These are phyloP conservation scores for Tetracladium maxilliforme DNA, from an alignment of 2,329 filamentous ascomycete genomes.

Conservation along the genomic window DNA sequence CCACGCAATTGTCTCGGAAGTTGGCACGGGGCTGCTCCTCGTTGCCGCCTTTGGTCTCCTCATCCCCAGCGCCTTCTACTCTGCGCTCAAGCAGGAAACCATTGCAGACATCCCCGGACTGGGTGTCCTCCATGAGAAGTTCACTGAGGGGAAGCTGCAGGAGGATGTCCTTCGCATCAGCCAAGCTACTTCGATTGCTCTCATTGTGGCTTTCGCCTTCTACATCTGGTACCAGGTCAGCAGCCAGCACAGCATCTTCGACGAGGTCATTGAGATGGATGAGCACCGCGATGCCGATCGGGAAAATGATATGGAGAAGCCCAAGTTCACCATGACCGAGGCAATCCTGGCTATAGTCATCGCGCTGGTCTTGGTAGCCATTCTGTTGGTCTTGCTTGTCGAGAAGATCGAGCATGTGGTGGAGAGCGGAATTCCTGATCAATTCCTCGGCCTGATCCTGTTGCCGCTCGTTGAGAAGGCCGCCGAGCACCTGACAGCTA, in stretches of 20 bases:
- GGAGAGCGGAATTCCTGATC: conserved; percentile 30
- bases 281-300: conserved; percentile 50
- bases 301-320: conserved; percentile 38
- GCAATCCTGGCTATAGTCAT: conserved; percentile 46
- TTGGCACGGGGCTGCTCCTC: conserved; percentile 58
- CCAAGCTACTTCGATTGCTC: conserved; percentile 50
- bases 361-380: conserved; percentile 48
- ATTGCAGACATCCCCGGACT: conserved; percentile 9
- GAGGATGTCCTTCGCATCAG: conserved; percentile 46
- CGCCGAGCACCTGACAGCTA: conserved; percentile 64
- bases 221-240: conserved; percentile 56
- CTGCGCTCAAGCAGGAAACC: conserved; percentile 22
- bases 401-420: conserved; percentile 50
- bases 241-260: conserved; percentile 61
- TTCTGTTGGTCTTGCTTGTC: conserved; percentile 61
- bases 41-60: conserved; percentile 32
- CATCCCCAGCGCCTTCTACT: conserved; percentile 28
- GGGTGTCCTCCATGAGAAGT: conserved; percentile 9
- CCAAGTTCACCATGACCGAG: conserved; percentile 59
- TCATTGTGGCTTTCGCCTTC: conserved; percentile 51
- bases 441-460: conserved; percentile 54
- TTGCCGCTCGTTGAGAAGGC: conserved; percentile 70
- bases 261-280: conserved; percentile 54
- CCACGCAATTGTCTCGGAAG: conserved; percentile 59
- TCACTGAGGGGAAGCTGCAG: conserved; percentile 31